Evolutionary conservation across 2,329 filamentous ascomycete genomes (phyloP), one percentile per base, ranked within the genome.

Genomic region (Penicillium polonicum): DNA sequence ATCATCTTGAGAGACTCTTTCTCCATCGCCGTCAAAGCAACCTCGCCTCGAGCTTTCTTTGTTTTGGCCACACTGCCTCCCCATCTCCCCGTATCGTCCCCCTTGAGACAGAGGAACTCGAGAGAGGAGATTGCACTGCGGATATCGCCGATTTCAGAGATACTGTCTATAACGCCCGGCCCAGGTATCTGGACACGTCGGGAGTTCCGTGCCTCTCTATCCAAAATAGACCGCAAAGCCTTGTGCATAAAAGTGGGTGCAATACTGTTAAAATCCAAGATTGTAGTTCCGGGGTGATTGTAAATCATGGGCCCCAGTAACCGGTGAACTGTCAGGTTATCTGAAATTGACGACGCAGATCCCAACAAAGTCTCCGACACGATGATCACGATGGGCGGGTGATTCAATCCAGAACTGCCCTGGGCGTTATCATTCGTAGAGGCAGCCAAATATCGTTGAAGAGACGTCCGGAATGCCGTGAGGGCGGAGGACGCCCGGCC

Each of bases 241-340:
- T 93, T 96, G 13, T 86, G 82, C 68, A 99, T 83, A 42, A 93
- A 84, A 0, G 93, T 94, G 0, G 91, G 88, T 0, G 94, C 94
- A 60, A 99, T 88, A 13, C 89, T 84, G 68, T 99, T 99, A 77
- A 97, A 99, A 63, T 96, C 92, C 62, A 99, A 91, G 5, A 90
- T 80, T 9, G 85, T 86, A 2, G 91, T 87, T 15, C 88, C 87
- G 0, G 90, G 88, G 73, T 97, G 92, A 42, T 88, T 86, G 15
- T 91, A 81, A 43, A 99, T 89, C 62, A 94, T 90, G 0, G 92
- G 88, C 0, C 95, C 94, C 3, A 99, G 84, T 19, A 99, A 78
- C 25, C 92, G 86, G 76, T 97, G 91, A 0, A 91, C 91, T 0
- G 94, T 99, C 68, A 97, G 92, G 73, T 90, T 97, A 70, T 97